phyloP scores from a whole-genome alignment of 2,329 filamentous ascomycete genomes.

The Penicillium sp. region DNA sequence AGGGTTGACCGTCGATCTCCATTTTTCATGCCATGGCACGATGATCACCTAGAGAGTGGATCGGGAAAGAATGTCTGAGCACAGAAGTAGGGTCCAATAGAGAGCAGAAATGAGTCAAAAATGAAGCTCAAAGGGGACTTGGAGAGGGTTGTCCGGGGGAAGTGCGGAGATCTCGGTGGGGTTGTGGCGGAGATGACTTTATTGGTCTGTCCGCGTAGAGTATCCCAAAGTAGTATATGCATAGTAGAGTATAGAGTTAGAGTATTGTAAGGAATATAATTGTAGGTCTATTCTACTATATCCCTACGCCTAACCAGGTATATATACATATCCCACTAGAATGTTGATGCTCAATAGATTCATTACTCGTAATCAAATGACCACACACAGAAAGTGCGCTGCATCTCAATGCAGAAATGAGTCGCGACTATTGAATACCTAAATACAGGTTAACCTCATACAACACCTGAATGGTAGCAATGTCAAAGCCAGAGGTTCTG shows the following conservation, averaged over 20 bases:
- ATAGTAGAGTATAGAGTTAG: not conserved
- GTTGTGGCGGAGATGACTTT: conserved; percentile 5
- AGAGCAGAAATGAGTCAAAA: not conserved
- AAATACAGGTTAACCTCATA: conserved; percentile 2
- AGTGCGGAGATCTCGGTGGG: conserved; percentile 13
- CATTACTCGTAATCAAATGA: conserved; percentile 11
- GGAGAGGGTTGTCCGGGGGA: conserved; percentile 4
- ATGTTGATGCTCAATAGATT: conserved; percentile 3
- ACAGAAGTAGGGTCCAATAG: not conserved
- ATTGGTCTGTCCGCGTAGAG: not conserved
- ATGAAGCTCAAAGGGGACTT: not conserved
- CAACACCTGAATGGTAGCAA: conserved; percentile 2
- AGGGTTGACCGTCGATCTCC: conserved; percentile 21
- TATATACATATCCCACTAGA: not conserved
- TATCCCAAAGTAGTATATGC: not conserved
- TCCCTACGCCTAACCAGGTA: not conserved
- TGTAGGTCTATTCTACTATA: not conserved
- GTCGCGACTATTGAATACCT: conserved; percentile 11
- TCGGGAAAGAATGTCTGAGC: not conserved
- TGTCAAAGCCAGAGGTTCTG: conserved; percentile 10
- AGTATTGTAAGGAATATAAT: not conserved
- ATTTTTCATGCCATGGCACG: conserved; percentile 10
- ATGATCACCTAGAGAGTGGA: not conserved
- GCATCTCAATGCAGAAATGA: conserved; percentile 8
- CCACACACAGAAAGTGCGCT: conserved; percentile 5